phyloP scores from a whole-genome alignment of 352 stramenopile genomes.

The Elongisporangium anandrum region DNA sequence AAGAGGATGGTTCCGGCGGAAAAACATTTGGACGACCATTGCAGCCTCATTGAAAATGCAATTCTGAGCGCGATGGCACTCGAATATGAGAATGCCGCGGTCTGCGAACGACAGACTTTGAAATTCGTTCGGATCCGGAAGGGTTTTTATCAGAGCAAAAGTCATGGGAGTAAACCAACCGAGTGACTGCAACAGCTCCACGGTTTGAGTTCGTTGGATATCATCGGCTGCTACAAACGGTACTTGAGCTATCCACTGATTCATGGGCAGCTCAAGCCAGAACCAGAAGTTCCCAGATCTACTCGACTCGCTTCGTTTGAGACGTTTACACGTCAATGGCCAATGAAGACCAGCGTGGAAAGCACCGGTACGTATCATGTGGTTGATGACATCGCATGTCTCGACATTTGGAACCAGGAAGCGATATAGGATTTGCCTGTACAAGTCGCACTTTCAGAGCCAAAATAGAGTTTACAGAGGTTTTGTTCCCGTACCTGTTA shows the following conservation, averaged over 20 bases:
- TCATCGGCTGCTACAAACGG: not conserved
- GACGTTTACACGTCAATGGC: slow-evolving; percentile 17
- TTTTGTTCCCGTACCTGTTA: slow-evolving; percentile 14
- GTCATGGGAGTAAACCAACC: slow-evolving; percentile 30
- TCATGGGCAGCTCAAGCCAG: slow-evolving; percentile 37
- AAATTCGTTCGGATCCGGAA: slow-evolving; percentile 16
- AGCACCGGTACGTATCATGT: slow-evolving; percentile 15
- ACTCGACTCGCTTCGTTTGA: slow-evolving; percentile 12
- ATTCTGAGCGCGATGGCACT: slow-evolving; percentile 19
- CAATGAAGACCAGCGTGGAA: slow-evolving; percentile 26
- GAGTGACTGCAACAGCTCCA: slow-evolving; percentile 8
- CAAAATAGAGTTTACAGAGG: slow-evolving; percentile 1
- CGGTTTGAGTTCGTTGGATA: not conserved
- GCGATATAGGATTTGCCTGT: slow-evolving; percentile 20
- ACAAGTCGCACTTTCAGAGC: not conserved
- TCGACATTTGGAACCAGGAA: slow-evolving; percentile 26
- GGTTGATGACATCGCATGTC: slow-evolving; percentile 15
- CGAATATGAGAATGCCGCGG: slow-evolving; percentile 36
- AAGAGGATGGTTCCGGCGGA: slow-evolving; percentile 9
- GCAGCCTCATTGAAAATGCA: slow-evolving; percentile 26
- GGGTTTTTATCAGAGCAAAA: slow-evolving; percentile 10
- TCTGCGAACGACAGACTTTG: slow-evolving; percentile 24
- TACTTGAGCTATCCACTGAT: slow-evolving; percentile 21
- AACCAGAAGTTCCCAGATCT: slow-evolving; percentile 25
- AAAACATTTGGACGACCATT: slow-evolving; percentile 31